A percentile compares a stretch with the other conserved stretches of the same genome.
Evolutionary conservation across 2,329 filamentous ascomycete species (phyloP).

Genomic region (Thielaviopsis musarum): DNA sequence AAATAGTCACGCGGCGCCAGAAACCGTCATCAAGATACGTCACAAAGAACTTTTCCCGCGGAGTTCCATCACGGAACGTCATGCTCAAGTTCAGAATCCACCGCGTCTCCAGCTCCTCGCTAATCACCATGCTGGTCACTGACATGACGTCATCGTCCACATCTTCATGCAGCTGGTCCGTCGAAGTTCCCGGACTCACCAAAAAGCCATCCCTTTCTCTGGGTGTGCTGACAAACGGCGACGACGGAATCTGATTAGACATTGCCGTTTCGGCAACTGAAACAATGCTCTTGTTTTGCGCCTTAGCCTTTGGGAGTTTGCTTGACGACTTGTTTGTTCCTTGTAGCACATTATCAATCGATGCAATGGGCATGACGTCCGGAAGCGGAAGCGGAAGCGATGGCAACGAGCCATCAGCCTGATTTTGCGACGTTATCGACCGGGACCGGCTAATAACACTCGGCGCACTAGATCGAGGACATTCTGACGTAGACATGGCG

Average conservation of each 20-base stretch:
- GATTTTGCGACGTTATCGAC: background rate
- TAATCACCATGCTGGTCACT: conserved; percentile 33
- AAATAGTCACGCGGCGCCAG: conserved; percentile 83
- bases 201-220: background rate
- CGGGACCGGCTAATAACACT: background rate
- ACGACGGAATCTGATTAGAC: background rate
- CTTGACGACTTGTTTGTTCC: background rate
- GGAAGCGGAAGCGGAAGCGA: background rate
- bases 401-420: background rate
- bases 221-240: background rate
- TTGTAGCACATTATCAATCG: background rate
- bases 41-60: conserved; percentile 93
- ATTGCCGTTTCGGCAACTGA: background rate
- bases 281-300: background rate
- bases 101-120: conserved; percentile 65
- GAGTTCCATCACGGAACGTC: conserved; percentile 89
- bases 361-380: background rate
- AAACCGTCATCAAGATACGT: conserved; percentile 72
- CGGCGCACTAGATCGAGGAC: background rate
- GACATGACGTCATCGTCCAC: conserved; percentile 1
- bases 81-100: conserved; percentile 98
- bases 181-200: background rate
- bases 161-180: conserved; percentile 2
- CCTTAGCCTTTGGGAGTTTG: background rate
- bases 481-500: background rate